Evolutionary conservation across 1,139 yeast species (phyloP).

Genomic region (Kurtzmaniella natalensis): DNA sequence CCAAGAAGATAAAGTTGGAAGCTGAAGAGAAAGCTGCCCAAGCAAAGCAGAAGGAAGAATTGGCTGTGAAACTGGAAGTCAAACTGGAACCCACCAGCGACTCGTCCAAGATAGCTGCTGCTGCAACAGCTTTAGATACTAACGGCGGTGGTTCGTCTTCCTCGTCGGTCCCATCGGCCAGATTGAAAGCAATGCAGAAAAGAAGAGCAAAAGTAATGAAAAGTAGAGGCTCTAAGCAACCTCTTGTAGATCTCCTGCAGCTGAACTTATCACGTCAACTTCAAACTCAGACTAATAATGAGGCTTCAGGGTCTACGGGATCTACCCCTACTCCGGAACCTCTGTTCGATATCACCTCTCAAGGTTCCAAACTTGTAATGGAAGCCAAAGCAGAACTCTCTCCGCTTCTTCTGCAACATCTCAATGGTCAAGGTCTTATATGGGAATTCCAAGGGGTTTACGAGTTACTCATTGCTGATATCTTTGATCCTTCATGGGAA

Average conservation of each 20-base stretch:
- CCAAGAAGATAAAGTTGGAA: constrained; percentile 1
- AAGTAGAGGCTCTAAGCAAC: background rate
- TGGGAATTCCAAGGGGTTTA: constrained; percentile 99
- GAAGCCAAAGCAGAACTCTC: constrained; percentile 71
- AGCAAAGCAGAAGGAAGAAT: constrained; percentile 4
- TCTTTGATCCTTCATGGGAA: constrained; percentile 91
- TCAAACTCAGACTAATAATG: background rate
- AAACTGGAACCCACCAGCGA: constrained; percentile 7
- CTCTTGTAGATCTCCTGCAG: constrained; percentile 70
- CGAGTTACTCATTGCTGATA: constrained; percentile 72
- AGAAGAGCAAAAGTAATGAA: constrained; percentile 72
- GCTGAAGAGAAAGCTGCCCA: constrained; percentile 4
- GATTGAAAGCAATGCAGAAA: constrained; percentile 90
- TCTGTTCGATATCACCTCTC: constrained; percentile 64
- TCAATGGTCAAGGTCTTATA: constrained; percentile 70
- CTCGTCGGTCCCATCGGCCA: constrained; percentile 48
- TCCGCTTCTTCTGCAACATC: constrained; percentile 70
- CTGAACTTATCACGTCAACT: constrained; percentile 53
- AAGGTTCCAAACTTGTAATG: constrained; percentile 76
- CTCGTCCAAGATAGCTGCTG: constrained; percentile 7
- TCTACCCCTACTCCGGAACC: constrained; percentile 10
- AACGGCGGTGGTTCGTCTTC: too few species aligned
- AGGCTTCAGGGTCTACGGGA: background rate
- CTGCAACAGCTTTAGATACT: background rate
- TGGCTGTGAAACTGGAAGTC: constrained; percentile 5